Evolutionary conservation across 768 basidiomycete genomes (phyloP), one percentile per base, ranked within the genome.

Genomic region (Kwoniella dendrophila): DNA sequence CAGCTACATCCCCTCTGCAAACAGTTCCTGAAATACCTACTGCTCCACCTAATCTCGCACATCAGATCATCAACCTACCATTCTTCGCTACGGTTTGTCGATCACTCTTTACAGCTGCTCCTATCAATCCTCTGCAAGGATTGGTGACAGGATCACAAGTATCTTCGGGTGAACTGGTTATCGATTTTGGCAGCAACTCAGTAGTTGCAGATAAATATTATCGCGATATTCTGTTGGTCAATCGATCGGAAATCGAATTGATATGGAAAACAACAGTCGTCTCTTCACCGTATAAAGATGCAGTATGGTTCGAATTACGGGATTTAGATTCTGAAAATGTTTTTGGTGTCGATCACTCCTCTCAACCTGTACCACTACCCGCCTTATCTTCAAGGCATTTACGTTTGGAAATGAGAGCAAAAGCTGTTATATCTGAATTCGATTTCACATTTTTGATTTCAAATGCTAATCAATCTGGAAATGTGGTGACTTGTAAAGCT

Each of bases 51-150:
- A 38, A 34, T 14, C 33, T 58, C n/a, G 32, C 56, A 10, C 57
- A 59, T 4, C 71, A 75, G 34, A 52, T 58, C 22, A n/a, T 77
- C 63, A 63, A 41, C 18, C 44, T 77, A 12, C 69, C 72, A 12
- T 70, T 77, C 59, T 71, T 70, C 63, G 75, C 75, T 22, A 72
- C 75, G 1, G 71, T 72, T 55, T 77, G 75, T 47, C 66, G 68
- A 54, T 77, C 75, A 2, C 59, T 69, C 40, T 77, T 74, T 59
- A 70, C 70, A 14, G 63, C 68, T 26, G 66, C 70, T 4, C 64
- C 67, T 16, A 76, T 72, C 29, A 68, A 73, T 38, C 70, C 70
- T 16, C 34, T 51, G 8, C 64, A 70, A 7, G 66, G 71, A 12
- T 59, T 72, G 2, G 58, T 64, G 20, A 63, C 48, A 10, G 67